A percentile compares a stretch with the other conserved stretches of the same genome.
Conservation (phyloP, 2,329 filamentous ascomycete species). For the Colletotrichum viniferum region DNA sequence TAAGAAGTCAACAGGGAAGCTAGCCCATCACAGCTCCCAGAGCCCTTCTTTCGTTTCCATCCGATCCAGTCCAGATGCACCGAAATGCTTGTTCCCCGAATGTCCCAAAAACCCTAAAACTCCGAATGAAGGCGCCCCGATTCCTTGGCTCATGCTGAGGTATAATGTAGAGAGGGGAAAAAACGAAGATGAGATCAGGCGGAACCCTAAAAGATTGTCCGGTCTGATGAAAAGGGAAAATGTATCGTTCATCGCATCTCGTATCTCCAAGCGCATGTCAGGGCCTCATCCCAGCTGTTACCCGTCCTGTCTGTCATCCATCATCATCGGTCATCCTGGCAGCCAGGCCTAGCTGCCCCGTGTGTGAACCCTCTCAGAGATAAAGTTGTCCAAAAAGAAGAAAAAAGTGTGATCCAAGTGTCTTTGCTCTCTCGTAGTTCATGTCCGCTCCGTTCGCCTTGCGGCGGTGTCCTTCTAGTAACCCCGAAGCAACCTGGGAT, state of each 20-base stretch:
- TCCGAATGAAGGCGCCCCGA: background rate
- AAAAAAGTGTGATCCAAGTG: slow-evolving; percentile 20
- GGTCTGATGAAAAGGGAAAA: background rate
- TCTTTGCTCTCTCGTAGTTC: slow-evolving; percentile 22
- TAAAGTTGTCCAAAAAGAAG: background rate
- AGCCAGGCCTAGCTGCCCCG: slow-evolving; percentile 21
- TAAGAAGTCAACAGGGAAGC: slow-evolving; percentile 25
- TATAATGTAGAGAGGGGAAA: background rate
- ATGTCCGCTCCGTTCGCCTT: slow-evolving; percentile 35
- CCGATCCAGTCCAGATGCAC: slow-evolving; percentile 24
- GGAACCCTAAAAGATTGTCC: background rate
- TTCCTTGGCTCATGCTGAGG: slow-evolving; percentile 17
- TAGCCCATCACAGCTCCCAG: slow-evolving; percentile 33
- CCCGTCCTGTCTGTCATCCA: slow-evolving; percentile 20
- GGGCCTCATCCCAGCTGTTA: slow-evolving; percentile 23
- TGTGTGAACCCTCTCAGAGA: background rate
- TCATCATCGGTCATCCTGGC: slow-evolving; percentile 21
- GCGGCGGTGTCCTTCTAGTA: slow-evolving; percentile 34
- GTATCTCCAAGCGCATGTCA: slow-evolving; percentile 10
- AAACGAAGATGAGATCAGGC: background rate
- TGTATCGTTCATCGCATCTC: slow-evolving; percentile 15
- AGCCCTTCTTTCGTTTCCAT: slow-evolving; percentile 26
- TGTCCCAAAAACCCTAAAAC: slow-evolving; percentile 5
- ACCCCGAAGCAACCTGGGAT: slow-evolving; percentile 10
- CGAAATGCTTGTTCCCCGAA: slow-evolving; percentile 18